Percentiles rank a stretch among this genome's conserved stretches.
Evolutionary conservation across 768 basidiomycete genomes (phyloP).

Genomic region (Psilocybe cubensis): DNA sequence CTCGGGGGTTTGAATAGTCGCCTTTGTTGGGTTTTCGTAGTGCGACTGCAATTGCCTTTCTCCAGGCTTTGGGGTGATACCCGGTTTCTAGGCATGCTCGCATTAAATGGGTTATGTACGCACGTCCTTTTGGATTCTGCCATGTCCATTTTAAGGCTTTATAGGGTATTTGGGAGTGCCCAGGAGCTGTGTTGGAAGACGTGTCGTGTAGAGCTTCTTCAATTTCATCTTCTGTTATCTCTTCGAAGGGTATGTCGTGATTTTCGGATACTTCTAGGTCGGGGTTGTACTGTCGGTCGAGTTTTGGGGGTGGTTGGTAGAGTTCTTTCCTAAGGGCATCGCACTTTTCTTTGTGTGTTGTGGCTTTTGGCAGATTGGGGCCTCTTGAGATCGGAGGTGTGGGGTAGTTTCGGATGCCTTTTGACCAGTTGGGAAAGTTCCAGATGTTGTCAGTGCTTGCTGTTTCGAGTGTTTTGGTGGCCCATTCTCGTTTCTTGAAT

Average conservation of each 20-base stretch:
- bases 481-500: constrained; percentile 24
- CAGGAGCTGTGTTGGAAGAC: not conserved
- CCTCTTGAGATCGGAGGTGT: constrained; percentile 23
- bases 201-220: not conserved
- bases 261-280: not conserved
- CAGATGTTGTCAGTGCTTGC: constrained; percentile 24
- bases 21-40: constrained; percentile 38
- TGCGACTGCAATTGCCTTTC: constrained; percentile 30
- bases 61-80: constrained; percentile 28
- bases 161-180: not conserved
- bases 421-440: constrained; percentile 27
- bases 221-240: not conserved
- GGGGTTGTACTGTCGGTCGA: constrained; percentile 1
- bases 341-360: constrained; percentile 24
- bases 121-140: not conserved
- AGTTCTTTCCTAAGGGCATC: constrained; percentile 21
- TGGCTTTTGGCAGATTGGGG: constrained; percentile 11
- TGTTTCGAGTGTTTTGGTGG: constrained; percentile 16
- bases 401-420: constrained; percentile 25
- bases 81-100: constrained; percentile 24
- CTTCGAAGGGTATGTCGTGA: not conserved
- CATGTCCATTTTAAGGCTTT: not conserved
- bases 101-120: constrained; percentile 13
- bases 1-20: constrained; percentile 34
- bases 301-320: constrained; percentile 22